Evolutionary conservation across 2,329 filamentous ascomycete genomes (phyloP).

Genomic region (Colletotrichum plurivorum): DNA sequence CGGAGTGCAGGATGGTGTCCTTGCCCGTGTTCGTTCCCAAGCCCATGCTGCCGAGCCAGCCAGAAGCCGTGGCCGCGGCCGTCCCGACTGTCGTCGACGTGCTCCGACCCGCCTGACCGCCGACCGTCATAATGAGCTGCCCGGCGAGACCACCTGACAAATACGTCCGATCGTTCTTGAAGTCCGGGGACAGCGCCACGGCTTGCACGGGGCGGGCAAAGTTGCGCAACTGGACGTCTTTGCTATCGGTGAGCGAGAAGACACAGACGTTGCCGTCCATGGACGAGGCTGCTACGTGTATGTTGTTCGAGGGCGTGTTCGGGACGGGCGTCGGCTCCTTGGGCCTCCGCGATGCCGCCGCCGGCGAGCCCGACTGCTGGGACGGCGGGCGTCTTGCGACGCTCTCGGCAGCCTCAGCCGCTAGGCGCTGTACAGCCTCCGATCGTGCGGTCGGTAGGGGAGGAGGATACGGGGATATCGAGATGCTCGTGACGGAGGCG

Average conservation of each 20-base stretch:
- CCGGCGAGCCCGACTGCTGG: conserved; percentile 59
- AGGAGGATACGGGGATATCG: conserved; percentile 87
- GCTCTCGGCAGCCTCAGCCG: conserved; percentile 52
- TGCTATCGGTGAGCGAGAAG: conserved; percentile 86
- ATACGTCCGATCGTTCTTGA: conserved; percentile 89
- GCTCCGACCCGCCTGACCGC: conserved; percentile 83
- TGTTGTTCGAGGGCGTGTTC: conserved; percentile 87
- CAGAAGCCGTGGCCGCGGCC: conserved; percentile 86
- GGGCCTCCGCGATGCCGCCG: conserved; percentile 65
- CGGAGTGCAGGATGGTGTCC: conserved; percentile 89
- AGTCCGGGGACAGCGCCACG: conserved; percentile 95
- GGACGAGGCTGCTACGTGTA: conserved; percentile 93
- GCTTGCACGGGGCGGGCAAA: conserved; percentile 94
- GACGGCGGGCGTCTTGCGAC: conserved; percentile 49
- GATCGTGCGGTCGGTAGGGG: conserved; percentile 61
- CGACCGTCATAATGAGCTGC: conserved; percentile 87
- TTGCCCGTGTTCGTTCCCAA: conserved; percentile 83
- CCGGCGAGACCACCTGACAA: conserved; percentile 92
- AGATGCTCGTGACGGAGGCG: conserved; percentile 90
- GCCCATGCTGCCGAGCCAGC: conserved; percentile 92
- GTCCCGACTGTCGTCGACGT: conserved; percentile 90
- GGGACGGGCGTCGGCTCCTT: conserved; percentile 72
- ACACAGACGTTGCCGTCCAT: conserved; percentile 97
- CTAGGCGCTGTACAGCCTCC: conserved; percentile 55
- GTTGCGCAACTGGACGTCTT: conserved; percentile 92